These are phyloP conservation scores for Venturia pyrina DNA, from an alignment of 2,329 filamentous ascomycete genomes.

Conservation along the genomic window DNA sequence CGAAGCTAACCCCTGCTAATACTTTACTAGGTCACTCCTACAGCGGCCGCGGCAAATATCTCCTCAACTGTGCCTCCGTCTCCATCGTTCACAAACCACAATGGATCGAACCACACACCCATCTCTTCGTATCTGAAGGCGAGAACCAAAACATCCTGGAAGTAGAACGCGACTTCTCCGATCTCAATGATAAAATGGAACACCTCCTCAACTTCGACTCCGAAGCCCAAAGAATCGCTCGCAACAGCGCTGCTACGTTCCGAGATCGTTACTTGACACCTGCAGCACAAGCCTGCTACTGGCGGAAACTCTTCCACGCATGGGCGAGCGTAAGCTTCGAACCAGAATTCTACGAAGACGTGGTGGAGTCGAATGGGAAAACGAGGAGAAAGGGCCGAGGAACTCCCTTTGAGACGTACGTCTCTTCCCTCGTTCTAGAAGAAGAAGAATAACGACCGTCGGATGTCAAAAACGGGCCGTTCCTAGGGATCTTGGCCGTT, in stretches of 20 bases:
- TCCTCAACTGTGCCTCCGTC: slow-evolving; percentile 31
- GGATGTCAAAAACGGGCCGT: background rate
- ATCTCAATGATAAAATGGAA: slow-evolving; percentile 28
- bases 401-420: slow-evolving; percentile 14
- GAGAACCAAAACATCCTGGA: slow-evolving; percentile 41
- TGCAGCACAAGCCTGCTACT: slow-evolving; percentile 46
- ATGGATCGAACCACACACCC: slow-evolving; percentile 41
- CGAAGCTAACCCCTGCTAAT: background rate
- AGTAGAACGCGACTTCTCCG: slow-evolving; percentile 35
- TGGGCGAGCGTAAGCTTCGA: slow-evolving; percentile 27
- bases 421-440: background rate
- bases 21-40: slow-evolving; percentile 19
- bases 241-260: slow-evolving; percentile 38
- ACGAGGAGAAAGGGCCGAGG: slow-evolving; percentile 13
- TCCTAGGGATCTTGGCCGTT: background rate
- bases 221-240: slow-evolving; percentile 39
- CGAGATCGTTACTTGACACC: slow-evolving; percentile 45
- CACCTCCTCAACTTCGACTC: slow-evolving; percentile 33
- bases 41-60: slow-evolving; percentile 24
- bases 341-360: slow-evolving; percentile 15
- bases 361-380: slow-evolving; percentile 12
- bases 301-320: slow-evolving; percentile 36
- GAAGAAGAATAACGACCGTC: background rate
- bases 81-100: slow-evolving; percentile 38
- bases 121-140: slow-evolving; percentile 34